These are phyloP conservation scores for Phytopythium ostracodes DNA, from an alignment of 352 stramenopile genomes.

Conservation along the genomic window DNA sequence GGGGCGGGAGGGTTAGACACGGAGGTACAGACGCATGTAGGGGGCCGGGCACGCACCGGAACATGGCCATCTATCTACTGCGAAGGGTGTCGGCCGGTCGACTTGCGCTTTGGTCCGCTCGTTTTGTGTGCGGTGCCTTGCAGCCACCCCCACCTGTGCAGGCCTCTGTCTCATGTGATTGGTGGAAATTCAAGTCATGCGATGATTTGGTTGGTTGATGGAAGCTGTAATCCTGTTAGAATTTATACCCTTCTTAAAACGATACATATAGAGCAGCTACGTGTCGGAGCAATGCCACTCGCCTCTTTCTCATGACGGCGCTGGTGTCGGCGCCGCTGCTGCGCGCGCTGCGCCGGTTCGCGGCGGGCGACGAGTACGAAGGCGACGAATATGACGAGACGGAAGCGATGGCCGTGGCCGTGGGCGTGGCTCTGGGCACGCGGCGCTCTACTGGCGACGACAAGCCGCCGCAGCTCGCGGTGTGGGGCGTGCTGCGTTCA, in stretches of 20 bases:
- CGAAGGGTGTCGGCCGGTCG: no score
- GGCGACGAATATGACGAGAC: neutral
- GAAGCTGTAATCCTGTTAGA: neutral
- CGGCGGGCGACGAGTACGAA: conserved; percentile 11
- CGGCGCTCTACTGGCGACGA: conserved; percentile 10
- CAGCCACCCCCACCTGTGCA: neutral
- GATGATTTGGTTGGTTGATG: neutral
- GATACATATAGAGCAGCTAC: neutral
- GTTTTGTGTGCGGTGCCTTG: neutral
- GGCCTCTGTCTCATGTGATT: neutral
- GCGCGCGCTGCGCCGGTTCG: conserved; percentile 32
- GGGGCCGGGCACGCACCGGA: neutral
- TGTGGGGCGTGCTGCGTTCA: conserved; percentile 23
- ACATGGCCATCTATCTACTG: no score
- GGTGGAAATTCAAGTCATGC: neutral
- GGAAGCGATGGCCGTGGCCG: conserved; percentile 6
- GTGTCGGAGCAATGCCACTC: no score
- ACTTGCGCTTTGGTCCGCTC: neutral
- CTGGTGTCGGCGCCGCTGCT: conserved; percentile 28
- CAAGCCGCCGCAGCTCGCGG: conserved; percentile 4
- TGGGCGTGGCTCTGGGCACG: conserved; percentile 23
- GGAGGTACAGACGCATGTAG: neutral
- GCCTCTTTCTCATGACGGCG: conserved; percentile 7
- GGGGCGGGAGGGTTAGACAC: neutral
- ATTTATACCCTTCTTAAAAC: neutral